phyloP scores from a whole-genome alignment of 495 filamentous ascomycete genomes.

The Daldinia bambusicola region DNA sequence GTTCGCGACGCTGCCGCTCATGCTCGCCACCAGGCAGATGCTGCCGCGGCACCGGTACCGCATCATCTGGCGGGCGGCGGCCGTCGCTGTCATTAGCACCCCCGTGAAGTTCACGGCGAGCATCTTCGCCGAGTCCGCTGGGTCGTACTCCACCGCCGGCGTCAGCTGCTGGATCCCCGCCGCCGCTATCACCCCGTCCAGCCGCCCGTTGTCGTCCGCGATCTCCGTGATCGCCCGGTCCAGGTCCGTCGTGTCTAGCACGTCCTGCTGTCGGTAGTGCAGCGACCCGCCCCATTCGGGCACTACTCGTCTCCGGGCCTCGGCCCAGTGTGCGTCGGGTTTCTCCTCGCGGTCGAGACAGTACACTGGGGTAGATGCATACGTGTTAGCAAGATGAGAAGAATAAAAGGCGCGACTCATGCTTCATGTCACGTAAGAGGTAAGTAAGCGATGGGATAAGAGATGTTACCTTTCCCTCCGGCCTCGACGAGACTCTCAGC shows the following conservation, averaged over 20 bases:
- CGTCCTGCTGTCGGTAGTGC: conserved; percentile 72
- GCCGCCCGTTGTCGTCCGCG: conserved; percentile 61
- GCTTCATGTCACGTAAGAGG: neutral
- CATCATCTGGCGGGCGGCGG: conserved; percentile 80
- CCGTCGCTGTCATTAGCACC: conserved; percentile 77
- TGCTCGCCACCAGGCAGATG: conserved; percentile 77
- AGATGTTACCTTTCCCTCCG: conserved; percentile 68
- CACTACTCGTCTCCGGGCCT: conserved; percentile 59
- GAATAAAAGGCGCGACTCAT: neutral
- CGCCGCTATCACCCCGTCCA: conserved; percentile 80
- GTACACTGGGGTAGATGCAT: conserved; percentile 59
- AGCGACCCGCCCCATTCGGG: conserved; percentile 65
- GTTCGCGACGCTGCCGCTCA: conserved; percentile 79
- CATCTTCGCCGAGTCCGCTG: conserved; percentile 73
- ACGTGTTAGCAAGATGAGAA: conserved; percentile 17
- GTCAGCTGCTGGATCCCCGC: conserved; percentile 79
- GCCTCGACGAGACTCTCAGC: conserved; percentile 75
- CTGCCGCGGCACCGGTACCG: conserved; percentile 73
- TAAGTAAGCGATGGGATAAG: neutral
- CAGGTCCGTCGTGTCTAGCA: conserved; percentile 65
- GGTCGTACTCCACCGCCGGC: conserved; percentile 72
- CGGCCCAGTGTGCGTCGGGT: conserved; percentile 62
- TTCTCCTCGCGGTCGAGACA: conserved; percentile 67
- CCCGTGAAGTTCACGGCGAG: conserved; percentile 80
- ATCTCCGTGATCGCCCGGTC: conserved; percentile 66